Conservation (phyloP, 169 alveolate species). For the Plasmodium blacklocki region DNA sequence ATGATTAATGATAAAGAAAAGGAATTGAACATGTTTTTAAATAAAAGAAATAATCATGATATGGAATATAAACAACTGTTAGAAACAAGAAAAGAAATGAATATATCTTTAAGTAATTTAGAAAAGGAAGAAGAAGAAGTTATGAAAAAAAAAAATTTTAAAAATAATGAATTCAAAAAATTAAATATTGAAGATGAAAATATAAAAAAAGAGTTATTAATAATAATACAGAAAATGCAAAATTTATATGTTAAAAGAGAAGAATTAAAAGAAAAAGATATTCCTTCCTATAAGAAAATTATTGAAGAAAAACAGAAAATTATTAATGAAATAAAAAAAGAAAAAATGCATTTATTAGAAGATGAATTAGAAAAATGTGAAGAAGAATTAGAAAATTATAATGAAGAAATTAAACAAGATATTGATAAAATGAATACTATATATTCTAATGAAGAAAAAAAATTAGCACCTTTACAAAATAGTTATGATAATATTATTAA, state of each 20-base stretch:
- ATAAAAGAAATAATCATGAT: constrained; percentile 61
- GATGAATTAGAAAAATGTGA: constrained; percentile 82
- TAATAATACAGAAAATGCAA: constrained; percentile 84
- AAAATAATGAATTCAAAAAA: constrained; percentile 82
- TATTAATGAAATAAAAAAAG: constrained; percentile 70
- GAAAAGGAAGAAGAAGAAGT: constrained; percentile 83
- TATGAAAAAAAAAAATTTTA: constrained; percentile 76
- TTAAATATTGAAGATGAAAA: constrained; percentile 86
- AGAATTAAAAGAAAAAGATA: constrained; percentile 77
- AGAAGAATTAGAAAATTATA: constrained; percentile 78
- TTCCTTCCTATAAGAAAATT: constrained; percentile 73
- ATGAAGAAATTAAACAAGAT: constrained; percentile 78
- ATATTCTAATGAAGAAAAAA: constrained; percentile 78
- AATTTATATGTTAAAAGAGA: constrained; percentile 75
- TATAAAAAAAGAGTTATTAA: constrained; percentile 81
- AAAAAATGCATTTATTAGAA: constrained; percentile 79
- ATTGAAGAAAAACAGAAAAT: constrained; percentile 78
- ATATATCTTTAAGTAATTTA: constrained; percentile 73
- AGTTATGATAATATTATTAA: constrained; percentile 76
- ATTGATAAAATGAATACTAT: constrained; percentile 68
- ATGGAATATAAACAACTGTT: constrained; percentile 76
- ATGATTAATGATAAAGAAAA: constrained; percentile 70
- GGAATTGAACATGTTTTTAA: constrained; percentile 68
- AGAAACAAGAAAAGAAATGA: constrained; percentile 80
- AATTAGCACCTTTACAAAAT: constrained; percentile 84